Conservation (phyloP, 148 eudicot genomes). For the Dysphania ambrosioides region DNA sequence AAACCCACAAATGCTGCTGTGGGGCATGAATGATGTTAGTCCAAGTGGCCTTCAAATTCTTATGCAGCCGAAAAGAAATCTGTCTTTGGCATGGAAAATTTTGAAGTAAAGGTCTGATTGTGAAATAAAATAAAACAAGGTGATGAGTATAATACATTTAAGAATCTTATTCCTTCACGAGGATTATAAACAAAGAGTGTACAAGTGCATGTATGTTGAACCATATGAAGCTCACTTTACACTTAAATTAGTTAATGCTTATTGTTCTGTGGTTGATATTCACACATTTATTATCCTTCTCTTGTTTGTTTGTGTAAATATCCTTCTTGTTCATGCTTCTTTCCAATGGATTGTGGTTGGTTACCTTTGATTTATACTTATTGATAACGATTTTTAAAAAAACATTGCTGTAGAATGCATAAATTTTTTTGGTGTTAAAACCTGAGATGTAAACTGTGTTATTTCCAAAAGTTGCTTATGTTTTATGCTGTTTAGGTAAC, state of each 20-base stretch:
- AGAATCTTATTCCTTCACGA: neutral
- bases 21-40: neutral
- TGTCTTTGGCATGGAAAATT: neutral
- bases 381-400: too few relatives aligned
- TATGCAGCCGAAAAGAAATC: neutral
- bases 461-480: neutral
- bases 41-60: neutral
- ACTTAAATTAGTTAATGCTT: too few relatives aligned
- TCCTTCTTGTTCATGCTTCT: too few relatives aligned
- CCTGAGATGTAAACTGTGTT: neutral
- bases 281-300: too few relatives aligned
- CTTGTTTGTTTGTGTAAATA: too few relatives aligned
- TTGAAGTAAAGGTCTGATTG: neutral
- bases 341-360: neutral
- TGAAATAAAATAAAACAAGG: neutral
- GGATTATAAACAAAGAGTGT: too few relatives aligned
- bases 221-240: too few relatives aligned
- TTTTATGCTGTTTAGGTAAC: neutral
- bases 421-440: neutral
- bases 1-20: neutral
- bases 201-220: too few relatives aligned
- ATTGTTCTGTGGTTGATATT: too few relatives aligned
- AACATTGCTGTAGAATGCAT: too few relatives aligned
- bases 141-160: neutral
- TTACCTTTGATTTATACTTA: neutral